Evolutionary conservation across 352 stramenopile species (phyloP).

Genomic region (Globisporangium barbulae): DNA sequence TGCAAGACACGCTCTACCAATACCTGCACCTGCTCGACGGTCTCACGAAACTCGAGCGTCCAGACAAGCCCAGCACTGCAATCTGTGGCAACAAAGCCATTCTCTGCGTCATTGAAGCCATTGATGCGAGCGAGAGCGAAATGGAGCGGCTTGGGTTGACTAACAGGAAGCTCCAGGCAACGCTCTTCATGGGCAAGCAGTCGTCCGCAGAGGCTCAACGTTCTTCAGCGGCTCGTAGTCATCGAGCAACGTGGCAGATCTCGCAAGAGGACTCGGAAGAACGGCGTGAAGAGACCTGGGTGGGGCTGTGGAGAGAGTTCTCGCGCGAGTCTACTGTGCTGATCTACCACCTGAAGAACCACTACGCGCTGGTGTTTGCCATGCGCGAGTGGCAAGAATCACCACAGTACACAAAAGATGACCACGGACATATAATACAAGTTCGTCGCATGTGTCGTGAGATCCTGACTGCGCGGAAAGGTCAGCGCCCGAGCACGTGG

Average conservation of each 20-base stretch:
- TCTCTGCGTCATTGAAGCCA: conserved; percentile 27
- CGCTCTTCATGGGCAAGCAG: conserved; percentile 11
- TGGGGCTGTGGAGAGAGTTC: conserved; percentile 22
- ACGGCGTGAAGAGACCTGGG: conserved; percentile 13
- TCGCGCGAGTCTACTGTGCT: conserved; percentile 23
- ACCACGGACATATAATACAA: background rate
- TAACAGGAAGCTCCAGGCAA: background rate
- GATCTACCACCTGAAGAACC: conserved; percentile 75
- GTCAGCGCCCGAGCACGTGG: conserved; percentile 62
- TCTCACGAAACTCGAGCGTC: conserved; percentile 38
- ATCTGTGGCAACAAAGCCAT: conserved; percentile 68
- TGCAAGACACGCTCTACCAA: conserved; percentile 22
- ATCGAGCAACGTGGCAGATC: background rate
- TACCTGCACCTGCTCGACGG: conserved; percentile 55
- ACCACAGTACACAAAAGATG: background rate
- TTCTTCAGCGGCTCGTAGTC: background rate
- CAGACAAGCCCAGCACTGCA: conserved; percentile 48
- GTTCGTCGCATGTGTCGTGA: conserved; percentile 20
- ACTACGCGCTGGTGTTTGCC: conserved; percentile 75
- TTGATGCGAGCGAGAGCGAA: conserved; percentile 4
- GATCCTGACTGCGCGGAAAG: conserved; percentile 53
- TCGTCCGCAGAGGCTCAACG: background rate
- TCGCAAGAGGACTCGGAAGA: conserved; percentile 13
- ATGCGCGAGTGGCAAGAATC: conserved; percentile 41
- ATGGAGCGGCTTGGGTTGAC: background rate